Base-by-base conservation (phyloP, 2,329 filamentous ascomycete genomes). In the Fusarium transvaalense region DNA sequence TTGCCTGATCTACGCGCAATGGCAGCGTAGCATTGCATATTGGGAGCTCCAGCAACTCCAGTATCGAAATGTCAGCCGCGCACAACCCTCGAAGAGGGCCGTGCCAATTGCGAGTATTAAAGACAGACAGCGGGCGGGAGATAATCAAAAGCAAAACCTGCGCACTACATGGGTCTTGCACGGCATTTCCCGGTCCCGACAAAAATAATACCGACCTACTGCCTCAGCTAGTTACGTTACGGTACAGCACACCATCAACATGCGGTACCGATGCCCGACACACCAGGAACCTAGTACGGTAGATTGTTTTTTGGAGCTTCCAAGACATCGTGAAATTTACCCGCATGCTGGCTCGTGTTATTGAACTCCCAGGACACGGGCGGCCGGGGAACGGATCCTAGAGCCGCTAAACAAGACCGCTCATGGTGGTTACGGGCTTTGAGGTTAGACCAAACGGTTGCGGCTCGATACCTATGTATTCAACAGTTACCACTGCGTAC, bases 401-500 rank as follows among this genome's bases (percentile, higher is more conserved):
- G 27, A 21, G 51, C 37, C 54, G 50, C 55, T 62, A 68, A 71
- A 55, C 25, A 17, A 38, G 38, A 23, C 42, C 42, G 42, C 45
- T 42, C 41, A 52, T 25, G 39, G 47, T 52, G 38, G 41, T 51
- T 34, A 46, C 35, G n/a, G 46, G 52, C 32, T 41, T 41, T 45
- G 35, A 38, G 41, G 52, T 48, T 56, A 25, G 54, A 46, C 31
- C 47, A 54, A 64, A 58, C 48, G 42, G 54, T 45, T 52, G 32
- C 53, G 39, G 64, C 38, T 71, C 56, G 64, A 63, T 39, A 39
- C 56, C 45, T 47, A 27, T n/a, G n/a, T n/a, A n/a, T 53, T 42
- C 17, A 43, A 53, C 39, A 19, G 45, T 38, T 31, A 32, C 38
- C 34, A 25, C 12, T 23, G 32, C 43, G 15, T 9, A 21, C 15